Evolutionary conservation across 257 asterid genomes (phyloP), one percentile per base, ranked within the genome.

Genomic region (Solanum bulbocastanum): DNA sequence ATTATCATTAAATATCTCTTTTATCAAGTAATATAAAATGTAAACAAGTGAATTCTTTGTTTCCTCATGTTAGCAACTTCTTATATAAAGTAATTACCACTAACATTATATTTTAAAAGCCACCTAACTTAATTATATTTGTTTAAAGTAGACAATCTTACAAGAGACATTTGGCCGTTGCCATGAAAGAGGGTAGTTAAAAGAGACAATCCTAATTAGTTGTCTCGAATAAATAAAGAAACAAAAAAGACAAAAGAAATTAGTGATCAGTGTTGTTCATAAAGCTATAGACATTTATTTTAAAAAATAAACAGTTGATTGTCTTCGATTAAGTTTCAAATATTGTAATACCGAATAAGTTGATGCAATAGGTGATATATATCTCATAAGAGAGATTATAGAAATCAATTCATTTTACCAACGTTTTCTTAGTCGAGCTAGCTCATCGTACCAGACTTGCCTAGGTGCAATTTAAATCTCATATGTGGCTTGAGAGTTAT

Each of bases 381-480:
- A 49, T 68, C 0, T 5, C 4, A 27, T 13, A 65, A n/a, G 16
- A n/a, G 16, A 65, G 16, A 8, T 65, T 65, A 49, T 49, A 65
- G 16, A 65, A 12, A 10, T n/a, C 1, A 1, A 65, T 11, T n/a
- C 0, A 3, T 65, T 10, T 4, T n/a, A 11, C 1, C 16, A 65
- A 65, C 3, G 3, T 0, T 13, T 65, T n/a, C 0, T 65, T 5
- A 65, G 0, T n/a, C 0, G 8, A 65, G 18, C 3, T n/a, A n/a
- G 32, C 1, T n/a, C 0, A 0, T n/a, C 2, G 0, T 13, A 65
- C 0, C 4, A 5, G 1, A 65, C 15, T 65, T 65, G 0, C 2
- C 15, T 65, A 60, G 8, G 0, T 65, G 1, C 7, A n/a, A 10
- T 23, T 23, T 25, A 66, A 5, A 66, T 66, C 4, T 25, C 8